Percentiles rank a stretch among this genome's conserved stretches.
Conservation (phyloP, 1,139 yeast species). For the Geotrichum phurueaensis region DNA sequence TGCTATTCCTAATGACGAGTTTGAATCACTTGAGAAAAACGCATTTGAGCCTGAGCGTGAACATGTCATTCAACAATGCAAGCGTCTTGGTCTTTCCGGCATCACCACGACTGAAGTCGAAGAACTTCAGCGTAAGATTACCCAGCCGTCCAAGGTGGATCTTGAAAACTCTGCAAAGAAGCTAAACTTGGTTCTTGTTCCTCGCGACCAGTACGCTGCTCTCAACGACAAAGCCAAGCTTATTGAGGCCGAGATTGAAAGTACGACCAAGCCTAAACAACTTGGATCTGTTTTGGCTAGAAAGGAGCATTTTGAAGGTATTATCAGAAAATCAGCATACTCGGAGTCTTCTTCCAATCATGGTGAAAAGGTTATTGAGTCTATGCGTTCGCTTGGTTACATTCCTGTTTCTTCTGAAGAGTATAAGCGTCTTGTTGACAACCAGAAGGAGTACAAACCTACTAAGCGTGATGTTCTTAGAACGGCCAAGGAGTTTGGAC, state of each 20-base stretch:
- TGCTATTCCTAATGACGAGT: conserved; percentile 37
- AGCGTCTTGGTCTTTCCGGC: conserved; percentile 28
- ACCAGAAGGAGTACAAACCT: conserved; percentile 35
- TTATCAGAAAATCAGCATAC: conserved; percentile 23
- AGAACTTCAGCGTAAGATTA: conserved; percentile 15
- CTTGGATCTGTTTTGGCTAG: conserved; percentile 34
- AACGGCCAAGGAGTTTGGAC: conserved; percentile 38
- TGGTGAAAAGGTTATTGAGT: conserved; percentile 32
- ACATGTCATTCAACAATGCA: conserved; percentile 29
- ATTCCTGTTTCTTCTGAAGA: conserved; percentile 36
- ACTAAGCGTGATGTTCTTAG: conserved; percentile 36
- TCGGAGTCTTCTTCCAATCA: conserved; percentile 22
- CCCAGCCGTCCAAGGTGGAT: conserved; percentile 31
- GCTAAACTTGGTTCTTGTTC: conserved; percentile 44
- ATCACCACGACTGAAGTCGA: conserved; percentile 27
- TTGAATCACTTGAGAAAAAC: conserved; percentile 28
- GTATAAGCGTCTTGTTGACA: conserved; percentile 33
- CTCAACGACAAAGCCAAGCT: conserved; percentile 17
- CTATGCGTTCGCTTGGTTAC: conserved; percentile 34
- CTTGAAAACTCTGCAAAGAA: conserved; percentile 46
- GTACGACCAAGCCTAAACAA: conserved; percentile 17
- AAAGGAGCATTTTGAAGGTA: conserved; percentile 35
- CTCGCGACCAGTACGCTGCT: conserved; percentile 40
- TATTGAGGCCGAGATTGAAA: conserved; percentile 1
- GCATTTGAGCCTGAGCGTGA: conserved; percentile 28